A percentile compares a stretch with the other conserved stretches of the same genome.
Conservation (phyloP, 2,329 filamentous ascomycete species). For the Blastomyces percursus region DNA sequence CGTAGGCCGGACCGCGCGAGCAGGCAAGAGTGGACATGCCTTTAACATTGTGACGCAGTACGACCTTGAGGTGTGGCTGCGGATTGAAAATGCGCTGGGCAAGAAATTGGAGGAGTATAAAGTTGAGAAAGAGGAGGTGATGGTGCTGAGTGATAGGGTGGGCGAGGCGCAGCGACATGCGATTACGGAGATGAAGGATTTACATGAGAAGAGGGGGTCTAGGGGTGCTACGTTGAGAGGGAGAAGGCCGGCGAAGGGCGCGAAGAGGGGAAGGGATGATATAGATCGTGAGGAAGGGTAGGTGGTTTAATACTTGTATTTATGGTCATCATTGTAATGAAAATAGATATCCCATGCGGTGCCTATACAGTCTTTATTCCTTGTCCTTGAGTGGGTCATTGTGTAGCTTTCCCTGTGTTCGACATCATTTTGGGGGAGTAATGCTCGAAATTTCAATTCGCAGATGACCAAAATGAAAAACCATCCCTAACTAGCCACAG, state of each 20-base stretch:
- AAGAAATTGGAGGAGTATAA: slow-evolving; percentile 61
- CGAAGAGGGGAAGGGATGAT: slow-evolving; percentile 46
- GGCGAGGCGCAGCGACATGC: slow-evolving; percentile 74
- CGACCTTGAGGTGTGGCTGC: slow-evolving; percentile 66
- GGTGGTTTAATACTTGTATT: slow-evolving; percentile 3
- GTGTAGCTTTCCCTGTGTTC: not conserved
- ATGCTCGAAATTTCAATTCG: not conserved
- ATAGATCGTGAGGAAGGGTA: slow-evolving; percentile 70
- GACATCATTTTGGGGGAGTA: not conserved
- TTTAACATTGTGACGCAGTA: slow-evolving; percentile 78
- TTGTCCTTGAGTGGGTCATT: not conserved
- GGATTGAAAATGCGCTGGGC: slow-evolving; percentile 73
- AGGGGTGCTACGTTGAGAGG: slow-evolving; percentile 39
- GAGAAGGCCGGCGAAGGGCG: slow-evolving; percentile 42
- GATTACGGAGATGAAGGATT: slow-evolving; percentile 66
- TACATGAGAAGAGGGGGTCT: slow-evolving; percentile 55
- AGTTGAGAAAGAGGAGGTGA: slow-evolving; percentile 67
- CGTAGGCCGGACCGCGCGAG: slow-evolving; percentile 75
- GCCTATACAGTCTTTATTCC: not conserved
- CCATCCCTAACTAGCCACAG: not conserved
- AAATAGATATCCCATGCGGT: not conserved
- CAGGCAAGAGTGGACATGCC: slow-evolving; percentile 72
- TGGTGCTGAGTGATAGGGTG: slow-evolving; percentile 65
- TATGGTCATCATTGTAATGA: not conserved
- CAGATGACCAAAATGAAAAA: not conserved